phyloP scores from a whole-genome alignment of 805 yeast genomes.

The Wickerhamomyces ciferrii region DNA sequence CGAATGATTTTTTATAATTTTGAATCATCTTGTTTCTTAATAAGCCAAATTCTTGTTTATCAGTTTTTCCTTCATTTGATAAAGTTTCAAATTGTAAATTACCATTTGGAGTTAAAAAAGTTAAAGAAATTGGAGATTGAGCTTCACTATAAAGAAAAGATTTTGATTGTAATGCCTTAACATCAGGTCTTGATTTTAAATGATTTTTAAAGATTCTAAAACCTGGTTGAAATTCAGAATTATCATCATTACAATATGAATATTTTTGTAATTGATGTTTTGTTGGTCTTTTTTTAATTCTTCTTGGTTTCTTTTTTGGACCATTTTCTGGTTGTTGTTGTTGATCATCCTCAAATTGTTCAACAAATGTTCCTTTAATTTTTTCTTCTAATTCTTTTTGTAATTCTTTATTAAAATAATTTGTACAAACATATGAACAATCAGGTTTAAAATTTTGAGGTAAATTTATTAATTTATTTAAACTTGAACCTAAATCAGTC shows the following conservation, averaged over 20 bases:
- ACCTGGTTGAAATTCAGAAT: constrained; percentile 22
- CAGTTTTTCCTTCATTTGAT: not conserved
- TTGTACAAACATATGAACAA: constrained; percentile 13
- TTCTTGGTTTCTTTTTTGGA: not conserved
- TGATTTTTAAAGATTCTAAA: constrained; percentile 33
- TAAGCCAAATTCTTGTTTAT: constrained; percentile 1
- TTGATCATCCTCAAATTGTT: not conserved
- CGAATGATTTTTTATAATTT: not conserved
- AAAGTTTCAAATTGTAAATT: not conserved
- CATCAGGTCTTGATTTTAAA: constrained; percentile 25
- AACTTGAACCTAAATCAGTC: constrained; percentile 36
- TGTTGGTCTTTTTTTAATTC: not conserved
- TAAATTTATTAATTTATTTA: constrained; percentile 32
- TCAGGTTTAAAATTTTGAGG: constrained; percentile 14
- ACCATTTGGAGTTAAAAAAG: not conserved
- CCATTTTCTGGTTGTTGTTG: not conserved
- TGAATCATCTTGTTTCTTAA: not conserved
- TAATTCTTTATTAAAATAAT: constrained; percentile 1
- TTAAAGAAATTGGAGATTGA: not conserved
- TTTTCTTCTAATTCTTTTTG: constrained; percentile 1
- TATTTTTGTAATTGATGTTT: constrained; percentile 1
- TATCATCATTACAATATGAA: constrained; percentile 12
- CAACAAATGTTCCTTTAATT: not conserved
- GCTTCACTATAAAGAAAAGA: constrained; percentile 34
- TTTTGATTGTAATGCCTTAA: constrained; percentile 28